Conservation (phyloP, 305 asterid genomes). For the Fraxinus platypoda region DNA sequence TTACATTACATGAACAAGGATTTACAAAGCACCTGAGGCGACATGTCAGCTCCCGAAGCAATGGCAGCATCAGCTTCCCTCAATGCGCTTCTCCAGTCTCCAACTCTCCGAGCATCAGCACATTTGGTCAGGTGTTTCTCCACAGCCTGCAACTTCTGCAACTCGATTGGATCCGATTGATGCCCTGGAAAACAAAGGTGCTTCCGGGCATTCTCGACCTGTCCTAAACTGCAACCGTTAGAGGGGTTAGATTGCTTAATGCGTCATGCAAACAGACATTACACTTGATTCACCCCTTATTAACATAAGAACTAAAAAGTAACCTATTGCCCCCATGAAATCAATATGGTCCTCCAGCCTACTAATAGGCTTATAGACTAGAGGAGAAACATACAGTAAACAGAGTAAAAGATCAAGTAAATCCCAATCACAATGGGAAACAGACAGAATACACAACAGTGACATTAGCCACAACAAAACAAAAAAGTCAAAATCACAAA, state of each 20-base stretch:
- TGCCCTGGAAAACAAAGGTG: constrained; percentile 70
- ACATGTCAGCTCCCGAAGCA: constrained; percentile 70
- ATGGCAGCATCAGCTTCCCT: constrained; percentile 76
- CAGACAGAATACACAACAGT: constrained; percentile 26
- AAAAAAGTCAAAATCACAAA: constrained; percentile 28
- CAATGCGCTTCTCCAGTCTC: constrained; percentile 66
- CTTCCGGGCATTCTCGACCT: constrained; percentile 77
- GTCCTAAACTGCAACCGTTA: constrained; percentile 79
- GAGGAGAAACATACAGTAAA: constrained; percentile 25
- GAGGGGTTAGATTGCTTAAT: constrained; percentile 45
- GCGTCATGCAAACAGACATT: background rate
- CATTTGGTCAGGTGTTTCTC: constrained; percentile 69
- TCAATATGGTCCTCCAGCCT: constrained; percentile 24
- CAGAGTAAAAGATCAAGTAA: constrained; percentile 26
- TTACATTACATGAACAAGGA: background rate
- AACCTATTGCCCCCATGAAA: background rate
- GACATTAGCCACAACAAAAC: constrained; percentile 33
- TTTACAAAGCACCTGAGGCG: constrained; percentile 62
- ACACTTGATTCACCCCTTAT: background rate
- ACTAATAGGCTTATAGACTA: constrained; percentile 11
- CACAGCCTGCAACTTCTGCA: constrained; percentile 64
- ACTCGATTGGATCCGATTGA: constrained; percentile 54
- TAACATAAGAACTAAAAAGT: background rate
- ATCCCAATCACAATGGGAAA: constrained; percentile 16
- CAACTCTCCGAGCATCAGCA: constrained; percentile 53